phyloP scores from a whole-genome alignment of 2,329 filamentous ascomycete genomes.

The Achaetomium macrosporum region DNA sequence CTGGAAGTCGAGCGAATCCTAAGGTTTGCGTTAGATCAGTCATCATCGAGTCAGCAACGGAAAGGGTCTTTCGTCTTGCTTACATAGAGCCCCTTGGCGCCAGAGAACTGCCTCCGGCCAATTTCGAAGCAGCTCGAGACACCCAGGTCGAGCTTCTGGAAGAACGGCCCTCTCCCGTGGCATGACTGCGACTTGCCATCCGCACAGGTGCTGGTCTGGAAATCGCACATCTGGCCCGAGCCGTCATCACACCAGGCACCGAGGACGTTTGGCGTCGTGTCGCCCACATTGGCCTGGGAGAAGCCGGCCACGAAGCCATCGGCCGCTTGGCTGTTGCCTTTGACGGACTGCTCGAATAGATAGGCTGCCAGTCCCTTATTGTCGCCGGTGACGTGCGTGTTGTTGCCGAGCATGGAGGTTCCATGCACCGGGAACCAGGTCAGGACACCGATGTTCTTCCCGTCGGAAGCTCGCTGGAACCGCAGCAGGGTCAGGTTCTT shows the following conservation, averaged over 20 bases:
- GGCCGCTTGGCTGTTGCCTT: conserved; percentile 46
- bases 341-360: conserved; percentile 69
- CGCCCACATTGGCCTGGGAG: conserved; percentile 84
- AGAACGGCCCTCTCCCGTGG: conserved; percentile 65
- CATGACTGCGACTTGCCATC: conserved; percentile 61
- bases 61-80: conserved; percentile 12
- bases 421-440: conserved; percentile 91
- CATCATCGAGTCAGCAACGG: neutral
- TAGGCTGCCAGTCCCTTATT: conserved; percentile 89
- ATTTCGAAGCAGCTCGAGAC: conserved; percentile 73
- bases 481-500: conserved; percentile 73
- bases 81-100: conserved; percentile 46
- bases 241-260: conserved; percentile 86
- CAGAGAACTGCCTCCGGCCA: conserved; percentile 59
- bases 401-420: conserved; percentile 84
- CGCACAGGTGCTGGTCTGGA: conserved; percentile 72
- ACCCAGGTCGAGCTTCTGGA: conserved; percentile 60
- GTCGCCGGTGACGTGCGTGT: conserved; percentile 81
- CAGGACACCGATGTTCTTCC: conserved; percentile 70
- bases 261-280: conserved; percentile 77
- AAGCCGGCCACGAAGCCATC: conserved; percentile 79
- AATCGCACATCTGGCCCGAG: conserved; percentile 60
- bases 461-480: conserved; percentile 65
- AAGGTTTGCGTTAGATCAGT: conserved; percentile 23
- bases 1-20: conserved; percentile 44